Conservation (phyloP, 164 flowering plant species). For the Cinnamomum chago region DNA sequence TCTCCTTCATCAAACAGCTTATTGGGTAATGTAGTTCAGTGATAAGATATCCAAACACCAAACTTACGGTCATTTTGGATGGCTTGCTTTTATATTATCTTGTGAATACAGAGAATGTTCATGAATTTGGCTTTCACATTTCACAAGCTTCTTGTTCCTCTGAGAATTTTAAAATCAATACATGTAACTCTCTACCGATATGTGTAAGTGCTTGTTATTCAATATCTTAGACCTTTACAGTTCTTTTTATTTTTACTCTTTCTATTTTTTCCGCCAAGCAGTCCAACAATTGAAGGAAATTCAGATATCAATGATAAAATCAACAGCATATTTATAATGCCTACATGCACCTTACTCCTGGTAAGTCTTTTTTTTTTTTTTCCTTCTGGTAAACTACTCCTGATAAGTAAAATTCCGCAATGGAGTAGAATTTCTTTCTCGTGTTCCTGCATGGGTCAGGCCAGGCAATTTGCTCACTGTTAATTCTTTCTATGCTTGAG, state of each 20-base stretch:
- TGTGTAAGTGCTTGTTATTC: background rate
- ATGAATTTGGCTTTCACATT: background rate
- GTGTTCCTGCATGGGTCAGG: too few species aligned
- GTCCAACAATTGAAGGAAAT: background rate
- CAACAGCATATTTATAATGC: too few species aligned
- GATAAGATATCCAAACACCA: conserved; percentile 11
- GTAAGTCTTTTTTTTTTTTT: too few species aligned
- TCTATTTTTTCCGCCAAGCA: background rate
- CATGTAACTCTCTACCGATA: background rate
- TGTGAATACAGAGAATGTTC: background rate
- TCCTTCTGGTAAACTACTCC: too few species aligned
- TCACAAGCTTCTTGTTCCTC: background rate
- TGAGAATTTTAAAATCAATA: background rate
- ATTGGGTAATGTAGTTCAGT: conserved; percentile 45
- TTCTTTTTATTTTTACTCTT: background rate
- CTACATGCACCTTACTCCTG: too few species aligned
- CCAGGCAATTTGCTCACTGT: too few species aligned
- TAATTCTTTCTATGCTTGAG: too few species aligned
- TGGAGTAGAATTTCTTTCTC: too few species aligned
- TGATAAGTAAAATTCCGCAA: too few species aligned
- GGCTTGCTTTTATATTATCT: background rate
- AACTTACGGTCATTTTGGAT: conserved; percentile 1
- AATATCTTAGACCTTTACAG: background rate
- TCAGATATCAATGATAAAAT: background rate
- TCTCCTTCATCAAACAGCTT: conserved; percentile 87